A percentile compares a stretch with the other conserved stretches of the same genome.
Conservation (phyloP, 306 rosid genomes). For the Malus orientalis region DNA sequence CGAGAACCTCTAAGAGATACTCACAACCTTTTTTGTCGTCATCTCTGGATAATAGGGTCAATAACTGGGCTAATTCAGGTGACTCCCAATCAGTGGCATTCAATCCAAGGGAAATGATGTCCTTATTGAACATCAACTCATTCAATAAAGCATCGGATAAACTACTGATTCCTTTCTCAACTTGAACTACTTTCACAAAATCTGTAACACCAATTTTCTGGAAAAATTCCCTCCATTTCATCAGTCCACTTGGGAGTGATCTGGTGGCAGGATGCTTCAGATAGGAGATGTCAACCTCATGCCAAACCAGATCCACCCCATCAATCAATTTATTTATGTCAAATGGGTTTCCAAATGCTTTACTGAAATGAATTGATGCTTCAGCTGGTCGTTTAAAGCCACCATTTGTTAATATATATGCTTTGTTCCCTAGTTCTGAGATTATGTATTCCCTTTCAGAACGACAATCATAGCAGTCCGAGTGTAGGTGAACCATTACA, state of each 20-base stretch:
- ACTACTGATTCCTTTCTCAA: constrained; percentile 48
- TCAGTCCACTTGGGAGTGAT: constrained; percentile 38
- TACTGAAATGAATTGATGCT: constrained; percentile 68
- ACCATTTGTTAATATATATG: constrained; percentile 54
- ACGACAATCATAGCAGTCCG: constrained; percentile 59
- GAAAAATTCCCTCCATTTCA: constrained; percentile 81
- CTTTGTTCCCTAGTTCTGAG: constrained; percentile 49
- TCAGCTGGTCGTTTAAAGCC: constrained; percentile 68
- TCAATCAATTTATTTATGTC: constrained; percentile 46
- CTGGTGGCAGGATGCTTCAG: constrained; percentile 61
- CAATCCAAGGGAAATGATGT: constrained; percentile 48
- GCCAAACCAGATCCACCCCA: constrained; percentile 55
- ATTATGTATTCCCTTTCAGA: constrained; percentile 53
- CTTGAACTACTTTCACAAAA: constrained; percentile 56
- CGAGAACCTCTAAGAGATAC: constrained; percentile 66
- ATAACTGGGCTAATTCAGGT: constrained; percentile 52
- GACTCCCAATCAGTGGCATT: constrained; percentile 85
- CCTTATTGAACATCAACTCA: constrained; percentile 43
- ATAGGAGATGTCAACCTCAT: constrained; percentile 66
- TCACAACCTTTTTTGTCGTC: constrained; percentile 49
- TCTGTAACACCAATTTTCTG: constrained; percentile 65
- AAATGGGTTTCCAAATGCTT: constrained; percentile 68
- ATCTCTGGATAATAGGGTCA: constrained; percentile 41
- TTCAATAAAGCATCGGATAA: constrained; percentile 34
- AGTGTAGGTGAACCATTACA: constrained; percentile 68